Base-by-base conservation (phyloP, 805 yeast genomes). In the Suhomyces pyralidae region DNA sequence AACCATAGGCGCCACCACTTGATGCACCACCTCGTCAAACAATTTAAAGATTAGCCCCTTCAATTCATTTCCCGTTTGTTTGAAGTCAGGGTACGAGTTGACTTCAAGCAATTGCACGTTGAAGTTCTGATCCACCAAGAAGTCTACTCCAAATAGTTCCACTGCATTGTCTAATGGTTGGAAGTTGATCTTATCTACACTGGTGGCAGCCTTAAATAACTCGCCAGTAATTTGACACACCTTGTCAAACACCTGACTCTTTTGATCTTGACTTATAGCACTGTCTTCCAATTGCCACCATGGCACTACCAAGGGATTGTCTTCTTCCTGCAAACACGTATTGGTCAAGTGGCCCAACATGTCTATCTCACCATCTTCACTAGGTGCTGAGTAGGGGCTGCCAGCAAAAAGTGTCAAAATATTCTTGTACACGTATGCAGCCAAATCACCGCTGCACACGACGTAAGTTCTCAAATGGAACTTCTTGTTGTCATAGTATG, bases 71-170 rank as follows among this genome's bases (percentile, higher is more conserved):
- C 99, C 99, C 0, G 98, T 94, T 70, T 94, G 99, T 63, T 90
- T 91, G 72, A 94, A 94, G 65, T 94, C 99, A 1, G 99, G 99
- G 64, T 86, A 94, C 14, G 98, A 86, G 63, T 94, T 94, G 45
- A 91, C 89, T 67, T 94, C 98, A 42, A 93, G 70, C 25, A 94
- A 64, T 45, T 76, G 77, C 2, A 88, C 93, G 12, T 77, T 66
- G 20, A 68, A 64, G 28, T 81, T 73, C 2, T 69, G 71, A 59
- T 83, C 85, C 15, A 94, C 88, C 51, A 94, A 68, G 67, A 91
- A 92, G 66, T 94, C 99, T 14, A 94, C 75, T 0, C 99, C 99
- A 65, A 79, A 94, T 6, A 90, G 78, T 67, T 94, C 99, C 64
- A 89, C 81, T 0, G 96, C 93, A 67, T 90, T 90, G 1, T 73